A percentile compares a stretch with the other conserved stretches of the same genome.
Evolutionary conservation across 2,329 filamentous ascomycete species (phyloP).

Genomic region (Colletotrichum sp.): DNA sequence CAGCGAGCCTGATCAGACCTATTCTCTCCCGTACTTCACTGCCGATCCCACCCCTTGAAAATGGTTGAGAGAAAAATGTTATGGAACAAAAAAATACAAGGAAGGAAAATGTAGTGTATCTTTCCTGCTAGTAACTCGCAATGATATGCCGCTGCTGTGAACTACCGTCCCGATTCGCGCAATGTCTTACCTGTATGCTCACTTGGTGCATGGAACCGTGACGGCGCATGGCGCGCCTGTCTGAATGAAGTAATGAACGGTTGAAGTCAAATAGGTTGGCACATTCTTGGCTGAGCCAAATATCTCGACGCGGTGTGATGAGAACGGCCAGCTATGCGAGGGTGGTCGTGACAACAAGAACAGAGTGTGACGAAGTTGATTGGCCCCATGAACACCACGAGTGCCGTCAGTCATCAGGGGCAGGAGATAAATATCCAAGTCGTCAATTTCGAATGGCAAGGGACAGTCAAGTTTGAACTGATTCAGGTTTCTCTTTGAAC

Average conservation of each 20-base stretch:
- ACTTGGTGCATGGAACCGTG: neutral
- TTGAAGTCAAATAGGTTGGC: neutral
- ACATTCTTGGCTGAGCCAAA: neutral
- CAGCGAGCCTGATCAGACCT: neutral
- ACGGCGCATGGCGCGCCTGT: neutral
- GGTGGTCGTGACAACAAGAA: neutral
- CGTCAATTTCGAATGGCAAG: neutral
- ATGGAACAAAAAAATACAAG: neutral
- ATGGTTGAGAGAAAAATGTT: neutral
- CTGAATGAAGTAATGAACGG: accelerated
- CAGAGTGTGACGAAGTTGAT: neutral
- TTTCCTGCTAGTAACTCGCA: neutral
- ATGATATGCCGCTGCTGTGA: neutral
- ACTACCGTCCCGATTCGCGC: neutral
- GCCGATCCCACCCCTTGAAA: neutral
- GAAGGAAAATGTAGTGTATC: neutral
- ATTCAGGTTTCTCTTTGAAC: slow-evolving; percentile 6
- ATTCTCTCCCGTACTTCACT: neutral
- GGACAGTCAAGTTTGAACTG: neutral
- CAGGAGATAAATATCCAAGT: neutral
- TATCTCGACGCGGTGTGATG: neutral
- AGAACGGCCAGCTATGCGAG: neutral
- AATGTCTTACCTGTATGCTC: neutral
- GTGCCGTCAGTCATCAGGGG: neutral
- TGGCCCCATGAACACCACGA: neutral